These are phyloP conservation scores for Suillus spraguei DNA, from an alignment of 768 basidiomycete genomes.

Conservation along the genomic window DNA sequence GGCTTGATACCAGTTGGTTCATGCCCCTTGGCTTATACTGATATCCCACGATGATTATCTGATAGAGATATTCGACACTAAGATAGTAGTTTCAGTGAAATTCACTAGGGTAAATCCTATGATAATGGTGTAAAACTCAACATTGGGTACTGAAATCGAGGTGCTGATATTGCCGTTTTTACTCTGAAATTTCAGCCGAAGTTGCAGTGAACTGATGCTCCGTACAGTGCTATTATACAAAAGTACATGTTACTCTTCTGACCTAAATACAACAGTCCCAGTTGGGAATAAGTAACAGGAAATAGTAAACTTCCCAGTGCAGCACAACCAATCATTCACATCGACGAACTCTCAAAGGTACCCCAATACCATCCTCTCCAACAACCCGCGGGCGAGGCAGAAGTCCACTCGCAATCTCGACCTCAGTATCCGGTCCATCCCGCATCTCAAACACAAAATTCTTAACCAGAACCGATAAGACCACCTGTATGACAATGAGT, in stretches of 20 bases:
- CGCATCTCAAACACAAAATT: background rate
- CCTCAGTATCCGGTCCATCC: background rate
- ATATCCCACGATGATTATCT: background rate
- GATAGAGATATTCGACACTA: background rate
- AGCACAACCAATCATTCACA: background rate
- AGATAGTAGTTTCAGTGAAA: too few species aligned
- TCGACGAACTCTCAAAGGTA: background rate
- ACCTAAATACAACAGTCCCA: background rate
- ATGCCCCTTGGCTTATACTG: background rate
- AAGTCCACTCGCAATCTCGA: background rate
- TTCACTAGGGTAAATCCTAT: too few species aligned
- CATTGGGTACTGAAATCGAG: too few species aligned
- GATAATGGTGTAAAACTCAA: too few species aligned
- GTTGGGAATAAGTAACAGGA: background rate
- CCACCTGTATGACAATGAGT: background rate
- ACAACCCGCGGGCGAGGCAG: background rate
- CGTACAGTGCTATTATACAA: too few species aligned
- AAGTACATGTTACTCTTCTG: too few species aligned
- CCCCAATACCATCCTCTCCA: background rate
- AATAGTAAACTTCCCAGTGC: background rate
- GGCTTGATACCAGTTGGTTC: conserved; percentile 1
- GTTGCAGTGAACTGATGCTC: too few species aligned
- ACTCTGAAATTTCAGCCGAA: too few species aligned
- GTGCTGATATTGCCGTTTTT: too few species aligned
- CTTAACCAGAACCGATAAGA: background rate